phyloP scores from a whole-genome alignment of 495 filamentous ascomycete species.

The Hypoxylon intermedium region DNA sequence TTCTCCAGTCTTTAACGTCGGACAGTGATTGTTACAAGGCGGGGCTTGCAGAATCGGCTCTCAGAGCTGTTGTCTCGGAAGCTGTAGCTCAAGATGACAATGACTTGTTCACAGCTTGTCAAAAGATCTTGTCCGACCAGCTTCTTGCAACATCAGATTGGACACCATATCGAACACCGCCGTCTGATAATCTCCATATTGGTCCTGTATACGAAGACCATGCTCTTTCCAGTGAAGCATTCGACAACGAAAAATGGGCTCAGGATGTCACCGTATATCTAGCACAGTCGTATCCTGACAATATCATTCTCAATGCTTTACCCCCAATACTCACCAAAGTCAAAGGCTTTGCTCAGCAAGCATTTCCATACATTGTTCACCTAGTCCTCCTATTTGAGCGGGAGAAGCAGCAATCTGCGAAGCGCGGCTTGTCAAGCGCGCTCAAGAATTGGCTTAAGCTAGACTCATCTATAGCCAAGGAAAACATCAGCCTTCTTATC shows the following conservation, averaged over 20 bases:
- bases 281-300: conserved; percentile 63
- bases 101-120: conserved; percentile 57
- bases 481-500: conserved; percentile 67
- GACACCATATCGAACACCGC: conserved; percentile 55
- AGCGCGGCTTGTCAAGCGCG: conserved; percentile 57
- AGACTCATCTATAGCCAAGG: conserved; percentile 48
- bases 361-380: conserved; percentile 83
- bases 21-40: conserved; percentile 67
- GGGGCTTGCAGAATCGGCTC: conserved; percentile 77
- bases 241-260: conserved; percentile 64
- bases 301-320: conserved; percentile 71
- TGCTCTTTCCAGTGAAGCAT: conserved; percentile 43
- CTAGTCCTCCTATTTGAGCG: conserved; percentile 67
- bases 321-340: conserved; percentile 66
- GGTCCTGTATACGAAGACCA: conserved; percentile 27
- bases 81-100: conserved; percentile 51
- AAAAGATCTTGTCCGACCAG: conserved; percentile 51
- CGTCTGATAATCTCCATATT: conserved; percentile 48
- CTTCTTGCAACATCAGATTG: conserved; percentile 56
- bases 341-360: conserved; percentile 69
- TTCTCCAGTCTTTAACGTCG: conserved; percentile 72
- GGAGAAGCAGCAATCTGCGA: conserved; percentile 56
- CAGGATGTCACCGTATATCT: conserved; percentile 67
- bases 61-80: conserved; percentile 72
- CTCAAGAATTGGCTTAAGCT: conserved; percentile 58